phyloP scores from a whole-genome alignment of 345 rosid genomes.

The Corchorus olitorius region DNA sequence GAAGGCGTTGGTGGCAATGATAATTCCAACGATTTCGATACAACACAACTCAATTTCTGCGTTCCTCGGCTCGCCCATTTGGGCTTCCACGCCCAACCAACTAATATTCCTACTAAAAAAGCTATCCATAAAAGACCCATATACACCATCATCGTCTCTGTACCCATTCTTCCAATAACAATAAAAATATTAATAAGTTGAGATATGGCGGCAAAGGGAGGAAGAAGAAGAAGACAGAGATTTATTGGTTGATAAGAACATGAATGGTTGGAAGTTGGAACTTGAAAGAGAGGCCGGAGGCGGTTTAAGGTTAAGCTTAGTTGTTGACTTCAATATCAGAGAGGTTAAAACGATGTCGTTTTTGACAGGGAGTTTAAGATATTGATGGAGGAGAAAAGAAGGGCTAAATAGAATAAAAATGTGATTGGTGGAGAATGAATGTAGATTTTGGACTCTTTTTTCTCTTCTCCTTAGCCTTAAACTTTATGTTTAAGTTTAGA shows the following conservation, averaged over 20 bases:
- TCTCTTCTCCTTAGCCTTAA: too few species aligned
- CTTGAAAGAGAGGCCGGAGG: not conserved
- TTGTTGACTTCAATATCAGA: not conserved
- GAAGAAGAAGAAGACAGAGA: slow-evolving; percentile 1
- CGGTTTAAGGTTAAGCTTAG: not conserved
- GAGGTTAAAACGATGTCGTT: not conserved
- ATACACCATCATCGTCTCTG: slow-evolving; percentile 24
- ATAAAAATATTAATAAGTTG: not conserved
- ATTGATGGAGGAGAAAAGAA: not conserved
- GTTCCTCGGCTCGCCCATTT: slow-evolving; percentile 38
- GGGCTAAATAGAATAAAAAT: not conserved
- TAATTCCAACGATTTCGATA: slow-evolving; percentile 42
- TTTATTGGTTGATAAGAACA: not conserved
- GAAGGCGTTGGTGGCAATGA: slow-evolving; percentile 34
- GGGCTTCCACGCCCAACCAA: slow-evolving; percentile 80
- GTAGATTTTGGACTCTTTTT: not conserved
- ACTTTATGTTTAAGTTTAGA: not conserved
- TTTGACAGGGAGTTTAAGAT: not conserved
- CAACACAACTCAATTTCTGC: slow-evolving; percentile 29
- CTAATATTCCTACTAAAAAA: slow-evolving; percentile 52
- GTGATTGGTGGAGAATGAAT: slow-evolving; percentile 14
- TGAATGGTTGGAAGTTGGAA: not conserved
- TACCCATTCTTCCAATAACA: slow-evolving; percentile 29
- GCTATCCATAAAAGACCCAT: slow-evolving; percentile 52
- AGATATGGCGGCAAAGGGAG: slow-evolving; percentile 23